phyloP scores from a whole-genome alignment of 176 grass and related monocot species.

The Chloris gayana region DNA sequence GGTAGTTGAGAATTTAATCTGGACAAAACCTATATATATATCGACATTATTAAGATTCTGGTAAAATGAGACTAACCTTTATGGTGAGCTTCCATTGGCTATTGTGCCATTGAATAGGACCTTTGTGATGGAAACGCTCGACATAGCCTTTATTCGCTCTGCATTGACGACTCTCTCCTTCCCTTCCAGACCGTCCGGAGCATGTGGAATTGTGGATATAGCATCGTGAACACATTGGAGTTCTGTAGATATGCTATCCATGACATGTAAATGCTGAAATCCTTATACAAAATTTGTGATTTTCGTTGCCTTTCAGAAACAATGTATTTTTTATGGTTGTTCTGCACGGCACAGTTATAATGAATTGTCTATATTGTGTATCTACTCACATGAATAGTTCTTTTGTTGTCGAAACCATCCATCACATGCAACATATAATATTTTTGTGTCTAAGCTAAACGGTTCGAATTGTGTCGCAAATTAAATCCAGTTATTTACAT shows the following conservation, averaged over 20 bases:
- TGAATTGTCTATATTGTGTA: not conserved
- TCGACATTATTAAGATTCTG: not conserved
- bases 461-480: too few relatives aligned
- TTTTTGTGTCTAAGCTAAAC: too few relatives aligned
- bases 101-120: not conserved
- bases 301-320: not conserved
- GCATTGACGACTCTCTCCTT: not conserved
- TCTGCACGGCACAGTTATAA: too few relatives aligned
- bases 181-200: not conserved
- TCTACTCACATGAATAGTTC: too few relatives aligned
- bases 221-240: not conserved
- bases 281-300: not conserved
- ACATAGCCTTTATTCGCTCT: not conserved
- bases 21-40: not conserved
- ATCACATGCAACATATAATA: too few relatives aligned
- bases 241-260: not conserved
- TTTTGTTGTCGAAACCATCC: too few relatives aligned
- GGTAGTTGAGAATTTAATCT: not conserved
- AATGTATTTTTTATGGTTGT: not conserved
- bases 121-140: not conserved
- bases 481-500: too few relatives aligned
- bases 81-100: not conserved
- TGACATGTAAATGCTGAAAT: not conserved
- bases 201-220: slow-evolving; percentile 1
- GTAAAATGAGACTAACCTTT: not conserved